phyloP scores from a whole-genome alignment of 495 filamentous ascomycete species.

The Friedmanniomyces endolithicus region DNA sequence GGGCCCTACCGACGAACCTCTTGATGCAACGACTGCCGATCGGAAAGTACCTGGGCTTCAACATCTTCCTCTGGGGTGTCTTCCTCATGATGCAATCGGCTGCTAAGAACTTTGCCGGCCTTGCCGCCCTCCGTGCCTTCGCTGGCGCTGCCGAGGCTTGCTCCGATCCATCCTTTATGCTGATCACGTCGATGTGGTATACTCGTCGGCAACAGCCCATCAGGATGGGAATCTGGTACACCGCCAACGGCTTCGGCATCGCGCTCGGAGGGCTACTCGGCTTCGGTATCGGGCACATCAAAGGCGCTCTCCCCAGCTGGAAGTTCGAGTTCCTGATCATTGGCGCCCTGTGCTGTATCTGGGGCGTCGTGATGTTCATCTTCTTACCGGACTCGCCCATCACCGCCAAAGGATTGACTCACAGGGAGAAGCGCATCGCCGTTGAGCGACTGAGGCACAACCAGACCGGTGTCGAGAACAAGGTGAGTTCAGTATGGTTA shows the following conservation, averaged over 20 bases:
- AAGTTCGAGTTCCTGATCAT: constrained; percentile 29
- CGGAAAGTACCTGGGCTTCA: constrained; percentile 45
- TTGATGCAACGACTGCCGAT: constrained; percentile 45
- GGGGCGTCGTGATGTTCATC: constrained; percentile 30
- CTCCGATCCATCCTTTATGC: constrained; percentile 33
- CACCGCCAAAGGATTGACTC: constrained; percentile 16
- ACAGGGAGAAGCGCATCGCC: constrained; percentile 16
- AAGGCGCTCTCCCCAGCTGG: constrained; percentile 16
- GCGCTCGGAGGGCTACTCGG: constrained; percentile 47
- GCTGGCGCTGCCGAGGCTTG: constrained; percentile 46
- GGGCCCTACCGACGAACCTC: constrained; percentile 39
- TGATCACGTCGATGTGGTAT: constrained; percentile 38
- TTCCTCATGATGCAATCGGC: constrained; percentile 45
- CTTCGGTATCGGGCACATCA: constrained; percentile 35
- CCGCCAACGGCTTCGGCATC: constrained; percentile 46
- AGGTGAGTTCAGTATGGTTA: neutral
- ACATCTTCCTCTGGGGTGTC: constrained; percentile 50
- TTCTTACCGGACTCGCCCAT: constrained; percentile 21
- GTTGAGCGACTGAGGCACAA: constrained; percentile 18
- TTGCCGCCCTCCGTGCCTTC: constrained; percentile 43
- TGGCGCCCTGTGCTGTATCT: constrained; percentile 28
- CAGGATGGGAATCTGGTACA: constrained; percentile 49
- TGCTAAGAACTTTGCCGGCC: constrained; percentile 36
- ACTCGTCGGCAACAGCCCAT: constrained; percentile 46
- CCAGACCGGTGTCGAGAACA: constrained; percentile 22